These are phyloP conservation scores for Colletotrichum lini DNA, from an alignment of 2,329 filamentous ascomycete species.

Conservation along the genomic window DNA sequence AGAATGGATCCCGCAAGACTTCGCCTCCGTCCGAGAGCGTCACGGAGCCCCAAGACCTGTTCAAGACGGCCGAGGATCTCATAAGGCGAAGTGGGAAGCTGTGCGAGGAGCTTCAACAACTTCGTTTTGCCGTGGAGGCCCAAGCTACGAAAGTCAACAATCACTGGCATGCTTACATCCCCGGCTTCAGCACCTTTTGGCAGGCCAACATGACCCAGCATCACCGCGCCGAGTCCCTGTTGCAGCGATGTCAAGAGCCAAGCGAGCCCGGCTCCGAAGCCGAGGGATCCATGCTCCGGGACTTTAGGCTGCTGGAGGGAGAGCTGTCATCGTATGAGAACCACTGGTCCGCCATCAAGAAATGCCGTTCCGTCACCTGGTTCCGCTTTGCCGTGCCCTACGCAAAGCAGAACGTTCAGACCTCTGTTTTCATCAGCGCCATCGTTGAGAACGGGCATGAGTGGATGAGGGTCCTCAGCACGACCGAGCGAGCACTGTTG, in stretches of 20 bases:
- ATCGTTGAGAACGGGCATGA: conserved; percentile 52
- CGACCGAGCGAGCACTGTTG: conserved; percentile 51
- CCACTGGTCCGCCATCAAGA: conserved; percentile 34
- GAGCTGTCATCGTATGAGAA: conserved; percentile 32
- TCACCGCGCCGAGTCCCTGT: conserved; percentile 18
- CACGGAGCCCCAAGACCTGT: not conserved
- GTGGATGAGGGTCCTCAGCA: conserved; percentile 54
- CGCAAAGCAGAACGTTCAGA: not conserved
- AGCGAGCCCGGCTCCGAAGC: conserved; percentile 15
- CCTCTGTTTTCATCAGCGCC: conserved; percentile 33
- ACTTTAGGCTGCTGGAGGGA: conserved; percentile 32
- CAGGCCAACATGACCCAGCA: conserved; percentile 25
- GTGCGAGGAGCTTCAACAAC: conserved; percentile 21
- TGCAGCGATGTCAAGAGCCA: conserved; percentile 15
- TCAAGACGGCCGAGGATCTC: conserved; percentile 20
- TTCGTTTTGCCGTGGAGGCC: conserved; percentile 24
- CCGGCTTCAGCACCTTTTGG: conserved; percentile 36
- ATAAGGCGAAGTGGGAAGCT: conserved; percentile 7
- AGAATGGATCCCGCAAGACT: not conserved
- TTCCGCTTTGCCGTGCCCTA: conserved; percentile 30
- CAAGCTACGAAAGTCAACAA: conserved; percentile 19
- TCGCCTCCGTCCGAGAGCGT: not conserved
- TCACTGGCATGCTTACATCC: conserved; percentile 37
- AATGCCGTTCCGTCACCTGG: conserved; percentile 33
- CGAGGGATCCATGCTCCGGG: conserved; percentile 13